Percentiles rank a stretch among this genome's conserved stretches.
Conservation (phyloP, 2,329 filamentous ascomycete species). For the Neocatenulostroma microsporum region DNA sequence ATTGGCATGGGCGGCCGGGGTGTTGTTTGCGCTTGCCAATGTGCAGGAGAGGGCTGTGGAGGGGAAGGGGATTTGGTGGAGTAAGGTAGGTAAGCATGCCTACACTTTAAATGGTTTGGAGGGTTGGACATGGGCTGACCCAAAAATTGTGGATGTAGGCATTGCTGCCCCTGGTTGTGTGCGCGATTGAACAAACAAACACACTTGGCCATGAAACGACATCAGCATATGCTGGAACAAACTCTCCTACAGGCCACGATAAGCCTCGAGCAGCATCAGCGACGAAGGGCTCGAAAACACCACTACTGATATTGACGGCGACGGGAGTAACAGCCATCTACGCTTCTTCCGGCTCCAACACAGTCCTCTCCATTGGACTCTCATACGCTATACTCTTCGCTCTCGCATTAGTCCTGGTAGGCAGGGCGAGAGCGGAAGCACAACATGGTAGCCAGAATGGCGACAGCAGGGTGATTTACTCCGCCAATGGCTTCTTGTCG, state of each 20-base stretch:
- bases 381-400: slow-evolving; percentile 36
- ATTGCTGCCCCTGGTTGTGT: slow-evolving; percentile 23
- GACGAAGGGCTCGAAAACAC: slow-evolving; percentile 21
- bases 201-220: slow-evolving; percentile 8
- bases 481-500: slow-evolving; percentile 28
- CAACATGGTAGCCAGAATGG: slow-evolving; percentile 17
- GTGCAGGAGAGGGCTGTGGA: slow-evolving; percentile 41
- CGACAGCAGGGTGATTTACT: slow-evolving; percentile 28
- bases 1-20: slow-evolving; percentile 35
- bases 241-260: slow-evolving; percentile 10
- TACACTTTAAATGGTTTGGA: too few species aligned
- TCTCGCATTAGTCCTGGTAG: slow-evolving; percentile 35
- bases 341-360: slow-evolving; percentile 26
- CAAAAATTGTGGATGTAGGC: too few species aligned
- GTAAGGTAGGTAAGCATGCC: too few species aligned
- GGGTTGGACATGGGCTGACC: too few species aligned
- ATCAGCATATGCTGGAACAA: not conserved
- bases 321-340: slow-evolving; percentile 32
- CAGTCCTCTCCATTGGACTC: slow-evolving; percentile 34
- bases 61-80: slow-evolving; percentile 37
- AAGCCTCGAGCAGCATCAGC: slow-evolving; percentile 9
- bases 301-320: slow-evolving; percentile 28
- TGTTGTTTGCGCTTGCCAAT: slow-evolving; percentile 34
- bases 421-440: slow-evolving; percentile 22
- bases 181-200: slow-evolving; percentile 12